These are phyloP conservation scores for Cucurbita maxima DNA, from an alignment of 306 rosid species.

Conservation along the genomic window DNA sequence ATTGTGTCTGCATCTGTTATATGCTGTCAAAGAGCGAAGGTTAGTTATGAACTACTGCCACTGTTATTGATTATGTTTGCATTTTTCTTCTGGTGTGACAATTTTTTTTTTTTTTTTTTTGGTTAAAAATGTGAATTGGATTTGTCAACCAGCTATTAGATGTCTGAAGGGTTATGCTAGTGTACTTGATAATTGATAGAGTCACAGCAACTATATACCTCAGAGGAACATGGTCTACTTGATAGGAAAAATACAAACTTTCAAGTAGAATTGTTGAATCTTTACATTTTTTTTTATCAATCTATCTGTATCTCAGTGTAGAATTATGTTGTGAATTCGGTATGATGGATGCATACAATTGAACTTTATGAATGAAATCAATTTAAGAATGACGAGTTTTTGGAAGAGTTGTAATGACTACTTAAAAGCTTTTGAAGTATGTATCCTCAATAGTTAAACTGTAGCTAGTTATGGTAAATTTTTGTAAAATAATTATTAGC, in stretches of 20 bases:
- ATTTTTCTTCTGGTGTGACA: constrained; percentile 4
- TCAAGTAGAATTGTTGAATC: not conserved
- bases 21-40: constrained; percentile 82
- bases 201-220: not conserved
- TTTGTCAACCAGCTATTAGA: not conserved
- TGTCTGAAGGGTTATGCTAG: not conserved
- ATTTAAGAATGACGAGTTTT: not conserved
- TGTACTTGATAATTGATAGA: not conserved
- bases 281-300: not conserved
- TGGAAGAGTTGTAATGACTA: not conserved
- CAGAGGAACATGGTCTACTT: not conserved
- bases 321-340: not conserved
- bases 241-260: not conserved
- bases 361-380: not conserved
- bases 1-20: constrained; percentile 86
- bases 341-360: not conserved
- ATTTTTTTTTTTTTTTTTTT: not conserved
- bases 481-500: not conserved
- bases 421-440: not conserved
- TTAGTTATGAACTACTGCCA: constrained; percentile 20
- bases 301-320: not conserved
- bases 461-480: not conserved
- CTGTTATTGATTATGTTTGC: constrained; percentile 7
- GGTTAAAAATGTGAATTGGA: not conserved
- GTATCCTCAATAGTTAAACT: not conserved